Evolutionary conservation across 2,329 filamentous ascomycete genomes (phyloP), one percentile per base, ranked within the genome.

Genomic region (Dactylonectria macrodidyma): DNA sequence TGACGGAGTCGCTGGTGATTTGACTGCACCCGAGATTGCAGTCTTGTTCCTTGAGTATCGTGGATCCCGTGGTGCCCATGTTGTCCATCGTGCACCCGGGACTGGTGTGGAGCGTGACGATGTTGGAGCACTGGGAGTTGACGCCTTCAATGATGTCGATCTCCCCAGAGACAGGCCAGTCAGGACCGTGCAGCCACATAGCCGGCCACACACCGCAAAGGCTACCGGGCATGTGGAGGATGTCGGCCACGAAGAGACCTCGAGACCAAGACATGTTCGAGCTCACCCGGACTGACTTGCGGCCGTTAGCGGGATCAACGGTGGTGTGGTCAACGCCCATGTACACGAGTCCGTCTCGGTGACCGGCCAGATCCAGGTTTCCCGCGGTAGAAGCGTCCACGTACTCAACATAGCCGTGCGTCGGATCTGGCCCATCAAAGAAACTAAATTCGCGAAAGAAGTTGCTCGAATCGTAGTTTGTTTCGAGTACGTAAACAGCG

Each of bases 71-170:
- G 8, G 83, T 80, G 48, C 84, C 86, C 5, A 76, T 76, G 74
- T 82, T 82, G 63, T 76, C 73, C 73, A 91, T 85, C 33, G 78
- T 80, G 80, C 91, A 93, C 52, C 86, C 86, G 5, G 82, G 68
- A n/a, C 79, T 79, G 2, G 91, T 92, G 82, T 92, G 89, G 34
- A 94, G 83, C 36, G 91, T 89, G 80, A 93, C 84, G 51, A 84
- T 80, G 77, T 92, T 88, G 65, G 83, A 81, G 3, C 80, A 75
- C 66, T 88, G 84, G 47, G 82, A 79, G 81, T 92, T 92, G 71
- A 93, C 89, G 44, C 90, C 91, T 81, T 93, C 91, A 72, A 93
- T 89, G 73, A 93, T 91, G 77, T 94, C 91, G 73, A 94, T 91
- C 80, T 93, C 91, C 61, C 91, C 91, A 14, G 83, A 81, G 52